These are phyloP conservation scores for Luffa acutangula DNA, from an alignment of 306 rosid genomes.

Conservation along the genomic window DNA sequence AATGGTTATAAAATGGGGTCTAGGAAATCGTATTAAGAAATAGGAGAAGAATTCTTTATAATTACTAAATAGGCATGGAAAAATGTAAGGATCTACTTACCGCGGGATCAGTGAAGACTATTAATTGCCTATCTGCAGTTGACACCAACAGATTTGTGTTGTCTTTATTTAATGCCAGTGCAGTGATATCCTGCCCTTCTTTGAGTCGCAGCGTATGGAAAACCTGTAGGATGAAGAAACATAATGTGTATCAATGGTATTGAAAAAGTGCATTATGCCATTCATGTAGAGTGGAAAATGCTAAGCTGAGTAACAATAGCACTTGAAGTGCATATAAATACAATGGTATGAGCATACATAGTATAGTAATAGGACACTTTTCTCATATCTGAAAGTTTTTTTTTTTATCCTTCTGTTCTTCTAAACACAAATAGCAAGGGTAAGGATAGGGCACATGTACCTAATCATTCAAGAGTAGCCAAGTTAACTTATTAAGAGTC, in stretches of 20 bases:
- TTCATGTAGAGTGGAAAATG: background rate
- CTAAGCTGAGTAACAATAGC: background rate
- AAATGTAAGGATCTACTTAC: constrained; percentile 39
- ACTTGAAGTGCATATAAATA: background rate
- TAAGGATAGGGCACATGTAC: background rate
- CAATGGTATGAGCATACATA: no score
- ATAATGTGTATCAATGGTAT: background rate
- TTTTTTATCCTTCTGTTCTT: background rate
- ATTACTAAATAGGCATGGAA: background rate
- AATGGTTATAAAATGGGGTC: background rate
- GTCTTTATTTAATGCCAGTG: constrained; percentile 79
- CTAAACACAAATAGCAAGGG: background rate
- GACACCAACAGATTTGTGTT: constrained; percentile 88
- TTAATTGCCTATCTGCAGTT: constrained; percentile 67
- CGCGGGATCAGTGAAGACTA: constrained; percentile 85
- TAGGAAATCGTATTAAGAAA: background rate
- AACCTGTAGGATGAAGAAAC: constrained; percentile 37
- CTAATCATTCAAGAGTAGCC: background rate
- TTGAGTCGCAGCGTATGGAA: constrained; percentile 58
- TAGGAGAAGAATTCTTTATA: background rate
- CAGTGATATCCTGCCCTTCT: constrained; percentile 77
- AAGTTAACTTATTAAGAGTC: background rate
- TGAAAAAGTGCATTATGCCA: background rate
- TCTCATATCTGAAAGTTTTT: background rate
- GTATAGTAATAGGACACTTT: background rate